Percentiles rank a stretch among this genome's conserved stretches.
Evolutionary conservation across 2,329 filamentous ascomycete species (phyloP).

Genomic region (Penicillium sp.): DNA sequence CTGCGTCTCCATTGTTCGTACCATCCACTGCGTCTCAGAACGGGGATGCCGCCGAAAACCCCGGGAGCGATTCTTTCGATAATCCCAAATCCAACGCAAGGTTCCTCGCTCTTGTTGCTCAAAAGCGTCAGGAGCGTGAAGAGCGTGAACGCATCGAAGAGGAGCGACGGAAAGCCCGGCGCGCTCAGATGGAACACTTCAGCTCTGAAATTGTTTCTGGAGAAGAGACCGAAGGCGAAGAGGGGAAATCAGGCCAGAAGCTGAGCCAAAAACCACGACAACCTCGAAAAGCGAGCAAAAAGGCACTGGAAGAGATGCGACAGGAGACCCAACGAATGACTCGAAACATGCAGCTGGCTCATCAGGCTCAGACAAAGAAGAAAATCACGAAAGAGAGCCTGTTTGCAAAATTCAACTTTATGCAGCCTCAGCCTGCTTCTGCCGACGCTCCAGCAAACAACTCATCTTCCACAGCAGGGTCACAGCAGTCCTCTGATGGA

Average conservation of each 20-base stretch:
- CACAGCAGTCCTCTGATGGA: slow-evolving; percentile 41
- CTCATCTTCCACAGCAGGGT: slow-evolving; percentile 45
- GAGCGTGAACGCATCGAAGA: slow-evolving; percentile 56
- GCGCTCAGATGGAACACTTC: slow-evolving; percentile 28
- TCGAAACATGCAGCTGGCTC: slow-evolving; percentile 82
- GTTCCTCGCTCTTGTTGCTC: slow-evolving; percentile 65
- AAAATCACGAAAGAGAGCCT: slow-evolving; percentile 79
- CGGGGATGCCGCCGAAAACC: slow-evolving; percentile 11
- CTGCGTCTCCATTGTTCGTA: slow-evolving; percentile 42
- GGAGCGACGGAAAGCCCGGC: slow-evolving; percentile 35
- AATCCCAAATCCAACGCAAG: slow-evolving; percentile 47
- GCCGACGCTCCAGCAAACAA: slow-evolving; percentile 24
- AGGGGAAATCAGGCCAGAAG: slow-evolving; percentile 58
- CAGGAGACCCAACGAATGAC: slow-evolving; percentile 88
- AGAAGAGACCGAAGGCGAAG: slow-evolving; percentile 52
- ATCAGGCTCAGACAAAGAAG: slow-evolving; percentile 85
- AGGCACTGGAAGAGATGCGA: slow-evolving; percentile 89
- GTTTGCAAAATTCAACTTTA: slow-evolving; percentile 77
- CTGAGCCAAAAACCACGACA: slow-evolving; percentile 66
- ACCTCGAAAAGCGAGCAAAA: slow-evolving; percentile 80
- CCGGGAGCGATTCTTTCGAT: slow-evolving; percentile 21
- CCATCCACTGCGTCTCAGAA: slow-evolving; percentile 26
- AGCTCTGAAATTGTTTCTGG: slow-evolving; percentile 41
- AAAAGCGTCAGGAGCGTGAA: slow-evolving; percentile 65
- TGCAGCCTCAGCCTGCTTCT: slow-evolving; percentile 36